Conservation (phyloP, 2,329 filamentous ascomycete species). For the Alternaria arbusti region DNA sequence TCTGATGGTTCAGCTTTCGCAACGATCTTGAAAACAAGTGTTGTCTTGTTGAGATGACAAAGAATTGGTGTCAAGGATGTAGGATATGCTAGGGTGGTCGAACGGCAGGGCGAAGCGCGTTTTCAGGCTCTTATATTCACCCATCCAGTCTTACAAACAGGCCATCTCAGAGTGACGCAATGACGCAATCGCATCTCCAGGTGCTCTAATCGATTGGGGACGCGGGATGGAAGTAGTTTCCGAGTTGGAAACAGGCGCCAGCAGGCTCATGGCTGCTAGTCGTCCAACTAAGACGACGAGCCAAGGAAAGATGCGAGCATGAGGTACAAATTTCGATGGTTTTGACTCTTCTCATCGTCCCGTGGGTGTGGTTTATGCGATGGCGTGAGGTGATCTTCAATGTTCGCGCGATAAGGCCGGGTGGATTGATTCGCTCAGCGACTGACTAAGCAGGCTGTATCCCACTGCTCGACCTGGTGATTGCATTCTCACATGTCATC, state of each 20-base stretch:
- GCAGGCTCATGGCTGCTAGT: constrained; percentile 19
- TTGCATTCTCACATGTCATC: constrained; percentile 17
- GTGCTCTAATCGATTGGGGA: constrained; percentile 18
- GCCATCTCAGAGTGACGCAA: constrained; percentile 18
- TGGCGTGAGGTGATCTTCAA: constrained; percentile 44
- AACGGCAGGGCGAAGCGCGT: constrained; percentile 12
- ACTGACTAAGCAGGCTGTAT: constrained; percentile 33
- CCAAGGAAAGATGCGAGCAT: constrained; percentile 28
- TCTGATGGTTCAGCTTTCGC: constrained; percentile 5
- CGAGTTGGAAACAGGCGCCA: constrained; percentile 20
- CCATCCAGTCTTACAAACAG: constrained; percentile 30
- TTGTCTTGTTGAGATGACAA: constrained; percentile 3
- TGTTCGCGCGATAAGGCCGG: constrained; percentile 32
- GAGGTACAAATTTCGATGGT: constrained; percentile 9
- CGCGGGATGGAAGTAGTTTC: constrained; percentile 37
- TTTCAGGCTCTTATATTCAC: constrained; percentile 40
- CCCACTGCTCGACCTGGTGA: constrained; percentile 27
- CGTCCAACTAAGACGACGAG: constrained; percentile 21
- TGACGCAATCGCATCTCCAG: constrained; percentile 36
- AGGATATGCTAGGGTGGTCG: constrained; percentile 7
- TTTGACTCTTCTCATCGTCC: constrained; percentile 15
- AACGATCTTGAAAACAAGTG: constrained; percentile 14
- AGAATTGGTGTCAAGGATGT: constrained; percentile 14
- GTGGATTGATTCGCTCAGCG: constrained; percentile 35
- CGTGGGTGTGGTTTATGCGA: constrained; percentile 28